Base-by-base conservation (phyloP, 2,329 filamentous ascomycete genomes). In the Bipolaris sorokiniana region DNA sequence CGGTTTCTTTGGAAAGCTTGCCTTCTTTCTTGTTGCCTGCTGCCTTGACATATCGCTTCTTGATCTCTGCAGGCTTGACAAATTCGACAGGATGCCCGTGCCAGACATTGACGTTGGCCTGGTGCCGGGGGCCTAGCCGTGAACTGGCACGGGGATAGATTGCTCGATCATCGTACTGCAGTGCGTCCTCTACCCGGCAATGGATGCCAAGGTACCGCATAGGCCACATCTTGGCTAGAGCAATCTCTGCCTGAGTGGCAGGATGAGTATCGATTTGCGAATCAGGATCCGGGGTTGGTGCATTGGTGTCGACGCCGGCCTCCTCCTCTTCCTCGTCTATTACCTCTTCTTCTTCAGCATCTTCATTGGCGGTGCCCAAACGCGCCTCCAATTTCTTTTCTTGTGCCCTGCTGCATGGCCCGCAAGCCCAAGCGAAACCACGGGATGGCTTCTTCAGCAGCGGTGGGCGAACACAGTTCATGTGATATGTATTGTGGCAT, bases 401-500 rank as follows among this genome's bases (percentile, higher is more conserved):
- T 74, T 97, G 93, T n/a, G 92, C 93, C 69, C 94, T 89, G 76
- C 92, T 97, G 78, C 95, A 99, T 57, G 94, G 90, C 52, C 91
- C 95, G 77, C 95, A 99, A 28, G 95, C 94, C 95, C 95, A 99
- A 4, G 92, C 95, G 78, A 99, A 99, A 37, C 95, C 95, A 77
- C 95, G 89, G 45, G 94, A 97, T 18, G 95, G 95, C 78, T 99
- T 99, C 78, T 97, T 99, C 51, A 92, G 84, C 61, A 99, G 78
- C 36, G 93, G 92, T 38, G 95, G 95, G 59, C 90, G 89, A 54
- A 99, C 95, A 76, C 95, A 99, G 71, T 93, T 91, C 94, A 99
- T 98, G 80, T 99, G 95, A 79, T 97, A 99, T 13, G 94, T 98
- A 76, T 92, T 89, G 73, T 89, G 86, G 77, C 95, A 99, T 53